Evolutionary conservation across 495 filamentous ascomycete species (phyloP), one percentile per base, ranked within the genome.

Genomic region (Rusavskia elegans): DNA sequence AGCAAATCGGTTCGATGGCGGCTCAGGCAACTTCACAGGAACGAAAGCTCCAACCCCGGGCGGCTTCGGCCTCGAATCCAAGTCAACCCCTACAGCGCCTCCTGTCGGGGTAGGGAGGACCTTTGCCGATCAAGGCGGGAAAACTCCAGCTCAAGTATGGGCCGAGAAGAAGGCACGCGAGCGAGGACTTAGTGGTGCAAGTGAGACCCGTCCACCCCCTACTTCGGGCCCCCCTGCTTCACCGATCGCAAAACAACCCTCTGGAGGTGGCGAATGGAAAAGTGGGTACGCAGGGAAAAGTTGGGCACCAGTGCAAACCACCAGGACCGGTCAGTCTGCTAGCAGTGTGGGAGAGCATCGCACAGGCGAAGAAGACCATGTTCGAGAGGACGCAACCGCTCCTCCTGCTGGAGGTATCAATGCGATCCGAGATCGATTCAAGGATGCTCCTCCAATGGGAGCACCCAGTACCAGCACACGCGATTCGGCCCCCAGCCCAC

Each of bases 141-240:
- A 97, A 69, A 96, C 92, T 6, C 92, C 92, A 17, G 89, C 93
- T 21, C 92, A 99, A 63, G 64, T 95, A 17, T 99, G 92, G 92
- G 89, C 89, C 0, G 92, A 99, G 68, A 93, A 85, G 66, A 98
- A 96, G 70, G 87, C 84, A 23, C 78, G 79, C 50, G 84, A 94
- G 61, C 74, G 82, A 19, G 84, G 81, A 25, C 55, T 64, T 32
- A 69, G 70, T 44, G 70, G 70, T 44, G 63, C 70, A 19, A 67
- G 64, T 30, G 66, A 68, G 27, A 61, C 54, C 37, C 48, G 61
- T 45, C 59, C 60, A 36, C 45, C 65, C 32, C 44, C 70, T n/a
- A 41, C 60, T 14, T 54, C 64, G 14, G 59, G 65, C 0, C 62
- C 67, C 23, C 61, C 69, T 3, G 61, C 68, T 38, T 66, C 80